A percentile compares a stretch with the other conserved stretches of the same genome.
Conservation (phyloP, 345 rosid species). For the Iberis pinnata region DNA sequence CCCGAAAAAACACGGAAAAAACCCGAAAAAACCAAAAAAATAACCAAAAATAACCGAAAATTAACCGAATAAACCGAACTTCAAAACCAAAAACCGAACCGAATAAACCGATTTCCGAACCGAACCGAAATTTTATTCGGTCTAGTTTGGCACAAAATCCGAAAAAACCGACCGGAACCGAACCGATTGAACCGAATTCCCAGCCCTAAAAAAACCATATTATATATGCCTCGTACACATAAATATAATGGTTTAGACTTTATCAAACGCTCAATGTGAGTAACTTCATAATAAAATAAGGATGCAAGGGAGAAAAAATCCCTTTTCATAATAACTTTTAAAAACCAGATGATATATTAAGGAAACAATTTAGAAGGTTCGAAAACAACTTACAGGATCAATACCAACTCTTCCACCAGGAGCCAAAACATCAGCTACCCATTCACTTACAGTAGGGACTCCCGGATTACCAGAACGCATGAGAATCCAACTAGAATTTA, state of each 20-base stretch:
- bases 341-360: not conserved
- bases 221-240: not conserved
- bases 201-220: not conserved
- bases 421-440: constrained; percentile 77
- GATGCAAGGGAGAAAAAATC: not conserved
- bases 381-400: constrained; percentile 74
- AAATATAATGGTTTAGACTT: not conserved
- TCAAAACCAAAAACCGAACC: too few species aligned
- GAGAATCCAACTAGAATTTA: constrained; percentile 74
- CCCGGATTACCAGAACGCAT: constrained; percentile 94
- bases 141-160: too few species aligned
- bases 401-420: constrained; percentile 88
- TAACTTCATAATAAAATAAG: not conserved
- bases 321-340: not conserved
- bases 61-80: too few species aligned
- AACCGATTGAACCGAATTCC: too few species aligned
- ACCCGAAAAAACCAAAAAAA: too few species aligned
- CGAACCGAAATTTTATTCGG: too few species aligned
- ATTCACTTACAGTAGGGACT: constrained; percentile 76
- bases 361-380: constrained; percentile 23
- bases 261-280: not conserved
- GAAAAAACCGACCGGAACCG: too few species aligned
- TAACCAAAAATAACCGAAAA: too few species aligned
- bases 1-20: too few species aligned
- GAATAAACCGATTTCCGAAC: too few species aligned